A percentile compares a stretch with the other conserved stretches of the same genome.
These are phyloP conservation scores for Cucumis melo DNA, from an alignment of 306 rosid species.

Conservation along the genomic window DNA sequence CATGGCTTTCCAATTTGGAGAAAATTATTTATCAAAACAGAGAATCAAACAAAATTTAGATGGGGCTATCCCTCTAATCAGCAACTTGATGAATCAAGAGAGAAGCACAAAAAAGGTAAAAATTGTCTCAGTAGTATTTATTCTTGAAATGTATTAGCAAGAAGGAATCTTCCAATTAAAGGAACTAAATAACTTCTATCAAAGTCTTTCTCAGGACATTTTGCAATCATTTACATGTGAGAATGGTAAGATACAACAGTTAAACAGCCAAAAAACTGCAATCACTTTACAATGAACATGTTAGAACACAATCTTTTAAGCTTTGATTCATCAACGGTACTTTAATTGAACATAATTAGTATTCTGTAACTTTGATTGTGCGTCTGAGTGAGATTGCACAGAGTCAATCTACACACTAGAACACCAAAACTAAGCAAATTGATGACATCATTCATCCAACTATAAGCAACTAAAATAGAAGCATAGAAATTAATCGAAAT, in stretches of 20 bases:
- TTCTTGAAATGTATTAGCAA: neutral
- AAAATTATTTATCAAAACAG: neutral
- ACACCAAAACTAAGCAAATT: neutral
- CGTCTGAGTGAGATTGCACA: neutral
- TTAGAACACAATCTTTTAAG: neutral
- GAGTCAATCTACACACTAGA: neutral
- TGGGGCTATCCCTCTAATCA: neutral
- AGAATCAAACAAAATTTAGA: neutral
- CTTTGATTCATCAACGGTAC: neutral
- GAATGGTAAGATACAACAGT: neutral
- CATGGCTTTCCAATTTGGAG: neutral
- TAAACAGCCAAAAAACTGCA: neutral
- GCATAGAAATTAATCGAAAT: neutral
- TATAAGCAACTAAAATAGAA: neutral
- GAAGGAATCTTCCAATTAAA: neutral
- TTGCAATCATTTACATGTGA: neutral
- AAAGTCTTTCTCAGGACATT: neutral
- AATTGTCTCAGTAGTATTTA: neutral
- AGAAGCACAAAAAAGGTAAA: neutral
- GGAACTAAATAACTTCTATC: neutral
- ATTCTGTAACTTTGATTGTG: neutral
- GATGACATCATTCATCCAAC: neutral
- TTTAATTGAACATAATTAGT: neutral
- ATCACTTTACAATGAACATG: neutral
- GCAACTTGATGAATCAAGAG: neutral